These are phyloP conservation scores for Macrophomina pseudophaseolina DNA, from an alignment of 2,329 filamentous ascomycete genomes.

Conservation along the genomic window DNA sequence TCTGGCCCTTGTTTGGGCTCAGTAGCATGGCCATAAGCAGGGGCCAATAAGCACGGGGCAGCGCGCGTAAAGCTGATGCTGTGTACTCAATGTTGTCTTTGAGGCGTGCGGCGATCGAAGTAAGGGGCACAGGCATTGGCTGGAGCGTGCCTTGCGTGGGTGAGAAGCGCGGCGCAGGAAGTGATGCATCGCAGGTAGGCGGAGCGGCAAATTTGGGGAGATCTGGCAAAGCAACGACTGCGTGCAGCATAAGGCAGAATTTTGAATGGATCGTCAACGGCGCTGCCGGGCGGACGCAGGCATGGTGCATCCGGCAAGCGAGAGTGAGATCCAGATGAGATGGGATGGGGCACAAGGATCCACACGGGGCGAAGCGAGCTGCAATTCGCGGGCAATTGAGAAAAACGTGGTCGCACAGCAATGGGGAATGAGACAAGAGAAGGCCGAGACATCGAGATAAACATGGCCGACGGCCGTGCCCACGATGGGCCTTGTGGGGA, in stretches of 20 bases:
- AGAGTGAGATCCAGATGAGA: constrained; percentile 24
- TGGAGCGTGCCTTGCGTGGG: constrained; percentile 25
- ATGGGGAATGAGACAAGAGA: constrained; percentile 26
- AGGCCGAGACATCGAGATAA: constrained; percentile 20
- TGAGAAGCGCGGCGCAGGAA: constrained; percentile 21
- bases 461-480: constrained; percentile 11
- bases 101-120: constrained; percentile 27
- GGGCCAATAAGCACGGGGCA: constrained; percentile 19
- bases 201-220: constrained; percentile 7
- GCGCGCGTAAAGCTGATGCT: constrained; percentile 26
- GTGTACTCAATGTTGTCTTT: constrained; percentile 24
- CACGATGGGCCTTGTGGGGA: neutral
- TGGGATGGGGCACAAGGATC: constrained; percentile 22
- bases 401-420: constrained; percentile 23
- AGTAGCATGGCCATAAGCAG: constrained; percentile 14
- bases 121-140: constrained; percentile 25
- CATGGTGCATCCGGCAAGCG: constrained; percentile 25
- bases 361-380: constrained; percentile 11
- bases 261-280: constrained; percentile 23
- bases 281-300: constrained; percentile 24
- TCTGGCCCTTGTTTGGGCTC: constrained; percentile 25
- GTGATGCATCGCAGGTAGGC: constrained; percentile 24
- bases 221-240: constrained; percentile 14
- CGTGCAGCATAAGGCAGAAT: constrained; percentile 16
- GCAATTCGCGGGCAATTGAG: constrained; percentile 20